Percentiles rank a stretch among this genome's conserved stretches.
These are phyloP conservation scores for Komagataella pseudopastoris DNA, from an alignment of 805 yeast genomes.

Conservation along the genomic window DNA sequence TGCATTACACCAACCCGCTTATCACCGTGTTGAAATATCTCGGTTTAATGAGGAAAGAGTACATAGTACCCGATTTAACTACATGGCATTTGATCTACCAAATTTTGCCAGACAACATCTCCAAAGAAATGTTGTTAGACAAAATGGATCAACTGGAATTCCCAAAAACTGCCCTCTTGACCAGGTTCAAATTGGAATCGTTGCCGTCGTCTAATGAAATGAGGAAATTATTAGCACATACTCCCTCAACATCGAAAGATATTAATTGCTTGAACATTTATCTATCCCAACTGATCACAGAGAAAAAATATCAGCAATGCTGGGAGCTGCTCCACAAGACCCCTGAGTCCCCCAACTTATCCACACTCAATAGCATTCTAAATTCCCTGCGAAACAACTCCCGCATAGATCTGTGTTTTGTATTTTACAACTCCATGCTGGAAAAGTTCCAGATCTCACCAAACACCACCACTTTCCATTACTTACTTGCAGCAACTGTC, in stretches of 20 bases:
- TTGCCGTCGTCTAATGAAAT: not conserved
- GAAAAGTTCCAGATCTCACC: conserved; percentile 15
- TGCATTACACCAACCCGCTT: conserved; percentile 9
- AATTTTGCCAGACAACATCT: conserved; percentile 18
- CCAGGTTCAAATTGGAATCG: not conserved
- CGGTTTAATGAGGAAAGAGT: conserved; percentile 15
- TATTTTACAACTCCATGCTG: conserved; percentile 18
- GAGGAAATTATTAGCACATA: not conserved
- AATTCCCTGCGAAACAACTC: conserved; percentile 16
- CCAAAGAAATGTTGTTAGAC: conserved; percentile 17
- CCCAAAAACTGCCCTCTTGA: conserved; percentile 15
- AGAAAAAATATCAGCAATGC: not conserved
- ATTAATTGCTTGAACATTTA: not conserved
- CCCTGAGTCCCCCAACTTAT: conserved; percentile 1
- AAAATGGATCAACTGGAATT: conserved; percentile 17
- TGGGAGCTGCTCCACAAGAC: not conserved
- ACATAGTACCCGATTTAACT: conserved; percentile 17
- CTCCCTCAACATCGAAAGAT: not conserved
- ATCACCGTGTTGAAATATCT: conserved; percentile 14
- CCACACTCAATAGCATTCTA: conserved; percentile 17
- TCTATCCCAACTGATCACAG: conserved; percentile 4
- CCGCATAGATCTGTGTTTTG: conserved; percentile 20
- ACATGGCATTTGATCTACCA: conserved; percentile 24
- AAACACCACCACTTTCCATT: conserved; percentile 16
- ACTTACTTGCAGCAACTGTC: conserved; percentile 20